Base-by-base conservation (phyloP, 805 yeast species). In the Teunomyces panamensis region DNA sequence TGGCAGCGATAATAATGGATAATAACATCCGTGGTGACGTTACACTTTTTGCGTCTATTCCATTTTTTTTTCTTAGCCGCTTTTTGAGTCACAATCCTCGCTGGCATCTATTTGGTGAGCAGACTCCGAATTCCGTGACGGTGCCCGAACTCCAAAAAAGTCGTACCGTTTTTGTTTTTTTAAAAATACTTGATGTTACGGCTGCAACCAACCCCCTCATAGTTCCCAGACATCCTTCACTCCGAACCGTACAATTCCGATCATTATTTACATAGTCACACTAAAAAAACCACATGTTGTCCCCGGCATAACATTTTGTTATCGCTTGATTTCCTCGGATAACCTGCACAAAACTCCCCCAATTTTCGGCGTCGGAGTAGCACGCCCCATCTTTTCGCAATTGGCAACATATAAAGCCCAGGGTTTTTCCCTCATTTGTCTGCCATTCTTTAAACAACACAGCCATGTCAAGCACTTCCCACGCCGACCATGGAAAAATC, bases 401-500 rank as follows among this genome's bases (percentile, higher is more conserved):
- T 24, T 30, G 34, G 14, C n/a, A 14, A 20, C 11, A 16, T 36
- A 36, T 17, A 36, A 36, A 20, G 26, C 33, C 24, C n/a, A 39
- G 28, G 28, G 17, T 34, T 13, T 30, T 37, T 16, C 43, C 30
- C n/a, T n/a, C 11, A 34, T 20, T 42, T 42, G 34, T 27, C 26
- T 30, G 6, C 13, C 30, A 39, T 32, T 17, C 17, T 17, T 27
- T 20, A 30, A 17, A 17, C 20, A 17, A 17, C 20, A 17, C 20
- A 1, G 16, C 14, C n/a, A 24, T 13, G 32, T 36, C 37, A 39
- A 32, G 6, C 24, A 5, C n/a, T 28, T 34, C 28, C n/a, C 43
- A 24, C 20, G 20, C 44, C 45, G 49, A 39, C 24, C 51, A 50
- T 47, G 63, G 56, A 45, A 61, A 60, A 56, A 57, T 69, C 52